phyloP scores from a whole-genome alignment of 805 yeast genomes.

The Ogataea nonfermentans region DNA sequence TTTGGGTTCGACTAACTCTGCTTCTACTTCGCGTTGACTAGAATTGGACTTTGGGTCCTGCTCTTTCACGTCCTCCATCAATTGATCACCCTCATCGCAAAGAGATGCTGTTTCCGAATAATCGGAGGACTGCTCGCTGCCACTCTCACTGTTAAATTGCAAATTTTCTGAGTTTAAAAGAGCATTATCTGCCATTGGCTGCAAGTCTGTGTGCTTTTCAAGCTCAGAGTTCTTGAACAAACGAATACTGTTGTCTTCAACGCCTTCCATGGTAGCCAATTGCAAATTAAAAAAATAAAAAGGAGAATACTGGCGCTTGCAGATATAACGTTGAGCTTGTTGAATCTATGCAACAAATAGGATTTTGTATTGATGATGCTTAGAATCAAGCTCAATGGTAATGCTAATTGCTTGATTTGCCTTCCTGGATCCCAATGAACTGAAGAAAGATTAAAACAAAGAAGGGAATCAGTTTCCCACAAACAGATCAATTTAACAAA shows the following conservation, averaged over 20 bases:
- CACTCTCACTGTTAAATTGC: conserved; percentile 16
- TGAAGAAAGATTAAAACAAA: conserved; percentile 5
- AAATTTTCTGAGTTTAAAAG: conserved; percentile 14
- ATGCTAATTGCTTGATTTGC: not conserved
- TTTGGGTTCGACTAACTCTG: conserved; percentile 1
- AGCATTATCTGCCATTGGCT: conserved; percentile 15
- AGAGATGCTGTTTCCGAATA: conserved; percentile 20
- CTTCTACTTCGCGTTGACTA: not conserved
- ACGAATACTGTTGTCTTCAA: conserved; percentile 21
- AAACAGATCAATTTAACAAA: conserved; percentile 3
- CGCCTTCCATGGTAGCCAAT: conserved; percentile 15
- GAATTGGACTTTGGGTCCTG: not conserved
- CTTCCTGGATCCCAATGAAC: conserved; percentile 1
- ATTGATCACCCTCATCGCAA: conserved; percentile 15
- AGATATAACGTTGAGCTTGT: not conserved
- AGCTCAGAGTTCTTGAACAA: conserved; percentile 14
- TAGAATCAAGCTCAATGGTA: not conserved
- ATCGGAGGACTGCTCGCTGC: conserved; percentile 21
- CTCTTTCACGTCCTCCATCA: conserved; percentile 1
- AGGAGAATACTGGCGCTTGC: conserved; percentile 1
- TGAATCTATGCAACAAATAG: not conserved
- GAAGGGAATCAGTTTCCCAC: conserved; percentile 8
- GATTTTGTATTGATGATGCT: not conserved
- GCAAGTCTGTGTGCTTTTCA: conserved; percentile 18
- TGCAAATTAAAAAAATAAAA: not conserved